Base-by-base conservation (phyloP, 306 rosid species). In the Trifolium dubium region DNA sequence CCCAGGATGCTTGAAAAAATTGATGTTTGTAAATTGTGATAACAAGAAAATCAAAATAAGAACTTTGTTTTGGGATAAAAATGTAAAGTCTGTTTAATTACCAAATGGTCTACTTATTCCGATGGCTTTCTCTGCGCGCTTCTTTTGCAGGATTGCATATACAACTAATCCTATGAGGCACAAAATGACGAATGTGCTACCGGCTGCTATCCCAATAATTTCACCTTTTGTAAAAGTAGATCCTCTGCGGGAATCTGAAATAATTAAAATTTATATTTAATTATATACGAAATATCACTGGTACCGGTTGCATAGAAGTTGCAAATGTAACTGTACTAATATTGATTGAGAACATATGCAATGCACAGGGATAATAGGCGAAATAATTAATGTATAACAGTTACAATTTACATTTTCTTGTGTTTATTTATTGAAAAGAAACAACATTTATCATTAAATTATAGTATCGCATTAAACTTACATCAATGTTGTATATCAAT, bases 121-220 rank as follows among this genome's bases (percentile, higher is more conserved):
- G 46, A 92, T 89, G 74, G 99, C 99, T 73, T 77, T 88, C 82
- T 94, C 97, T 28, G 97, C 99, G 1, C 97, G 96, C 77, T 87
- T 94, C 90, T 94, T 94, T 80, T 94, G 99, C 41, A 82, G 50
- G 76, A 94, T 14, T 14, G 96, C 99, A 13, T 94, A 94, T 64
- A 80, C 3, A 34, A 77, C 96, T 12, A 94, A 75, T 5, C 82
- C 95, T 67, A 92, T 43, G 41, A 94, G 90, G 74, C 89, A 88
- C 31, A 94, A 39, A 76, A 90, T 79, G 81, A 94, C 82, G 63
- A 88, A 10, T 69, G 82, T 14, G 72, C 93, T 79, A 28, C 92
- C 89, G 75, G 71, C 9, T 51, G 90, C 83, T 75, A 94, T 86
- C 64, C 89, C 96, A 71, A 82, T 68, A 31, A 87, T 11, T 39